phyloP scores from a whole-genome alignment of 345 rosid genomes.

The Eucalyptus erythrocorys region DNA sequence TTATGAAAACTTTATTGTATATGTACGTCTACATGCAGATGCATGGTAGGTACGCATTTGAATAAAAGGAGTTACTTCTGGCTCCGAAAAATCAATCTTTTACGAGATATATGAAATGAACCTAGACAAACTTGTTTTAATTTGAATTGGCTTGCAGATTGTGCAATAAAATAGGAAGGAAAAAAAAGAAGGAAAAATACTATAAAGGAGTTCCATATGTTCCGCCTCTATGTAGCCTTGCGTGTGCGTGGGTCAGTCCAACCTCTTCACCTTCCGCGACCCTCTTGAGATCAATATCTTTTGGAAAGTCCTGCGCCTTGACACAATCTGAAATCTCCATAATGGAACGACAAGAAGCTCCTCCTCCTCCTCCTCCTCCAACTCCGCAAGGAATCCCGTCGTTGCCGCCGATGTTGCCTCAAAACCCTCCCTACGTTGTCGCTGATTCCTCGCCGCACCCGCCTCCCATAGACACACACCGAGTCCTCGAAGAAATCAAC shows the following conservation, averaged over 20 bases:
- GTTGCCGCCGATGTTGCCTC: not conserved
- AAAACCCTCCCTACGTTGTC: not conserved
- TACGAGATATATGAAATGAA: not conserved
- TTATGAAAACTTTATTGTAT: not conserved
- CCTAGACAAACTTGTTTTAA: not conserved
- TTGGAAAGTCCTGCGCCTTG: not conserved
- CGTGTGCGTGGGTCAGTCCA: slow-evolving; percentile 23
- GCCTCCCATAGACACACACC: not conserved
- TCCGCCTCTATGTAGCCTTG: not conserved
- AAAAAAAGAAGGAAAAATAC: not conserved
- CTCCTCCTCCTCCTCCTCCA: not conserved
- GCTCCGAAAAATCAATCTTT: not conserved
- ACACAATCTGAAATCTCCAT: not conserved
- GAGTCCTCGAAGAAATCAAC: not conserved
- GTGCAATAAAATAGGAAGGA: not conserved
- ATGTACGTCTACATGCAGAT: not conserved
- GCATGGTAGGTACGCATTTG: not conserved
- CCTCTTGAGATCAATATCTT: not conserved
- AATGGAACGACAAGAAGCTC: not conserved
- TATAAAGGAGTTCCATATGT: not conserved
- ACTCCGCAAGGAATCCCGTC: not conserved
- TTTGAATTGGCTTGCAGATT: not conserved
- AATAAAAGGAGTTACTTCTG: not conserved
- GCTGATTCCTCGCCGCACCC: not conserved
- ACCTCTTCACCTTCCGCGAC: slow-evolving; percentile 24